A percentile compares a stretch with the other conserved stretches of the same genome.
Evolutionary conservation across 176 grass and related monocot species (phyloP).

Genomic region (Rhynchospora breviuscula): DNA sequence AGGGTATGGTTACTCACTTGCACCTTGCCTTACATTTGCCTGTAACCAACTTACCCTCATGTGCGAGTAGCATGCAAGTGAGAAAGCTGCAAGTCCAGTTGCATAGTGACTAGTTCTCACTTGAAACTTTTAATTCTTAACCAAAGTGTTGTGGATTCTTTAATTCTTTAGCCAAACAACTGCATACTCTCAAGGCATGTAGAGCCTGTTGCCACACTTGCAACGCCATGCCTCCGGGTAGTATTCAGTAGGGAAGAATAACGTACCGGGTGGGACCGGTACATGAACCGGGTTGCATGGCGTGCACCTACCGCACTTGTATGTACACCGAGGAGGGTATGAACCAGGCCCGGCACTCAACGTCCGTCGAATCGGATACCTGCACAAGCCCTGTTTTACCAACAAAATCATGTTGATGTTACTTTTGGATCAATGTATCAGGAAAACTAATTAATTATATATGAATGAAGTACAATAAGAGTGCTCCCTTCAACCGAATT

Average conservation of each 20-base stretch:
- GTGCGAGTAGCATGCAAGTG: not conserved
- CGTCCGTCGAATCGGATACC: not conserved
- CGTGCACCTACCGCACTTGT: slow-evolving; percentile 26
- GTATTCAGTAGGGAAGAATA: slow-evolving; percentile 29
- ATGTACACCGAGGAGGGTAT: slow-evolving; percentile 21
- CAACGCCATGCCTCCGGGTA: slow-evolving; percentile 41
- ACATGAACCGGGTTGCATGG: slow-evolving; percentile 34
- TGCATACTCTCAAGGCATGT: slow-evolving; percentile 27
- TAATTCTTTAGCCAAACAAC: not conserved
- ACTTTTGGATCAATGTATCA: not conserved
- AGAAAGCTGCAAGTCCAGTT: not conserved
- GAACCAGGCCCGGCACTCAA: slow-evolving; percentile 24
- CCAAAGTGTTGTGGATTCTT: not conserved
- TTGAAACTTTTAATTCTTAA: not conserved
- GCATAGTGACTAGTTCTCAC: not conserved
- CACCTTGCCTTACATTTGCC: not conserved
- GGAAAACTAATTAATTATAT: too few relatives aligned
- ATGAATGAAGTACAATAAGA: too few relatives aligned
- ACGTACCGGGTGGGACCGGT: slow-evolving; percentile 23
- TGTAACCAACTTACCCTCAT: not conserved
- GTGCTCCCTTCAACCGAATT: too few relatives aligned
- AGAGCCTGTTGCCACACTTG: slow-evolving; percentile 28
- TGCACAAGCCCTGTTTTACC: not conserved
- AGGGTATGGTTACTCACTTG: not conserved
- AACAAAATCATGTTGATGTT: not conserved